Evolutionary conservation across 495 filamentous ascomycete genomes (phyloP).

Genomic region (Xylaria nigripes): DNA sequence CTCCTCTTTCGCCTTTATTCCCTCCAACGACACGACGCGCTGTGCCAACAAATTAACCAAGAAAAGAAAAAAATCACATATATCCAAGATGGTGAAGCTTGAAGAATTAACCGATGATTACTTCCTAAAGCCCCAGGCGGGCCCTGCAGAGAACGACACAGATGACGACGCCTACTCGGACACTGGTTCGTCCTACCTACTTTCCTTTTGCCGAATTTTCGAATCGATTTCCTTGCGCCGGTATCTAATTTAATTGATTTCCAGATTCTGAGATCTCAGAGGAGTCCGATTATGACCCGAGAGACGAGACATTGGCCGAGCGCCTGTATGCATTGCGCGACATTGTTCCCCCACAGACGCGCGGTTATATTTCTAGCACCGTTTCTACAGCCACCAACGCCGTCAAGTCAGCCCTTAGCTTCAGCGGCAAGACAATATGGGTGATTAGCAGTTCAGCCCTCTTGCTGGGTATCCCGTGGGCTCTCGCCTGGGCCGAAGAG

Average conservation of each 20-base stretch:
- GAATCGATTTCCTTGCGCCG: slow-evolving; percentile 12
- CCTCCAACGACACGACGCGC: neutral
- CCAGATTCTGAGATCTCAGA: slow-evolving; percentile 59
- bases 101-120: slow-evolving; percentile 94
- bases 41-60: neutral
- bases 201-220: neutral
- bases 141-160: slow-evolving; percentile 63
- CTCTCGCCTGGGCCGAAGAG: slow-evolving; percentile 87
- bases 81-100: slow-evolving; percentile 88
- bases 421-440: slow-evolving; percentile 79
- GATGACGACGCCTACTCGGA: slow-evolving; percentile 85
- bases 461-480: slow-evolving; percentile 85
- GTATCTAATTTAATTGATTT: neutral
- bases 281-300: slow-evolving; percentile 44
- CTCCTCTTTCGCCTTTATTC: neutral
- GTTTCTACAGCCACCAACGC: slow-evolving; percentile 42
- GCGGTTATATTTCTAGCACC: slow-evolving; percentile 56
- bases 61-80: neutral
- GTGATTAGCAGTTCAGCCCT: slow-evolving; percentile 78
- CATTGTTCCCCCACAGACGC: slow-evolving; percentile 78
- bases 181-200: slow-evolving; percentile 53
- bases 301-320: slow-evolving; percentile 62
- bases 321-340: slow-evolving; percentile 81
- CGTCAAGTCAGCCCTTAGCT: slow-evolving; percentile 52
- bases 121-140: slow-evolving; percentile 66